phyloP scores from a whole-genome alignment of 495 filamentous ascomycete species.

The Astrothelium macrocarpum region DNA sequence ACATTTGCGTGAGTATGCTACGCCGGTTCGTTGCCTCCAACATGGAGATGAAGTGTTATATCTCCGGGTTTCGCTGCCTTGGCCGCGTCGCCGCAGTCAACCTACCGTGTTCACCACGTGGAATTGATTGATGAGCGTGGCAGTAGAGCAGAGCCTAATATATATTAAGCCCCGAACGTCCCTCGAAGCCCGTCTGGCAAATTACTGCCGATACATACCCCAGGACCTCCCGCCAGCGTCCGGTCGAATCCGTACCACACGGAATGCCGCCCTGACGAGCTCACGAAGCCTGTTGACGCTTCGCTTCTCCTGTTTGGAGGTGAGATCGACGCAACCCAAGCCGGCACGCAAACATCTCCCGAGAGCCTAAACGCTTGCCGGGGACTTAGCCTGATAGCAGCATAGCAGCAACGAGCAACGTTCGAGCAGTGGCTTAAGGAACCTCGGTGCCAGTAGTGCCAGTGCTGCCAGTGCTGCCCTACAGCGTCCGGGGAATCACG shows the following conservation, averaged over 20 bases:
- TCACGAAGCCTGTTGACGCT: neutral
- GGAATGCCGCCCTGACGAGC: neutral
- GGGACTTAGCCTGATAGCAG: conserved; percentile 7
- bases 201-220: neutral
- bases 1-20: neutral
- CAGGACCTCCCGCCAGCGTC: neutral
- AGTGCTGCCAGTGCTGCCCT: neutral
- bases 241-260: neutral
- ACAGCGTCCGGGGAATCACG: conserved; percentile 3
- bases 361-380: conserved; percentile 2
- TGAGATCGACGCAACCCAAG: neutral
- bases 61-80: neutral
- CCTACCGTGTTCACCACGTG: neutral
- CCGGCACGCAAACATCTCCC: neutral
- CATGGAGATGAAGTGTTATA: neutral
- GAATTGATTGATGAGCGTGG: too few relatives aligned
- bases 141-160: too few relatives aligned
- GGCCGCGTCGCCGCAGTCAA: neutral
- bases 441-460: neutral
- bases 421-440: neutral
- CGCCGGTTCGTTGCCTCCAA: neutral
- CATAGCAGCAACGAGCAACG: too few relatives aligned
- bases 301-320: neutral
- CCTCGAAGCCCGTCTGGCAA: neutral
- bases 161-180: neutral